Conservation (phyloP, 2,329 filamentous ascomycete species). For the Aureobasidium mangrovei region DNA sequence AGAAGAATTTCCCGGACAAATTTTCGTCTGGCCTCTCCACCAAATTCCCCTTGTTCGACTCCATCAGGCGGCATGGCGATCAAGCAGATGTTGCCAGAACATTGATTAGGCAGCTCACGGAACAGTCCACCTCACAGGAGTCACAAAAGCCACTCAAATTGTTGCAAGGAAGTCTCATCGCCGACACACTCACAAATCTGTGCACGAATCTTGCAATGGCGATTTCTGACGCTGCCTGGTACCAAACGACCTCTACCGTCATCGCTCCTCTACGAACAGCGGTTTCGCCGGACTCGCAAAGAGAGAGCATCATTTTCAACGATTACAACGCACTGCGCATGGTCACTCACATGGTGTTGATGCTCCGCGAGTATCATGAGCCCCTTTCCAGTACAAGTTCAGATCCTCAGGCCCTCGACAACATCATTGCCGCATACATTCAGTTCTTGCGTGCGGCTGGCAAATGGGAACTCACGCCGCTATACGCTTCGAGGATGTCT, state of each 20-base stretch:
- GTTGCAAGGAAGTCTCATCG: slow-evolving; percentile 66
- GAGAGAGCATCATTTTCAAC: slow-evolving; percentile 27
- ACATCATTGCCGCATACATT: slow-evolving; percentile 73
- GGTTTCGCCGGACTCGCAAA: slow-evolving; percentile 8
- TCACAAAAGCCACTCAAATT: slow-evolving; percentile 60
- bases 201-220: slow-evolving; percentile 36
- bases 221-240: slow-evolving; percentile 30
- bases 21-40: slow-evolving; percentile 47
- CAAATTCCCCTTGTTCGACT: slow-evolving; percentile 56
- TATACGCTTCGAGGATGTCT: slow-evolving; percentile 76
- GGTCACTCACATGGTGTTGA: slow-evolving; percentile 49
- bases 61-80: slow-evolving; percentile 53
- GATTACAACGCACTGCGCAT: slow-evolving; percentile 38
- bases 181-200: slow-evolving; percentile 44
- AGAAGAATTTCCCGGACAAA: slow-evolving; percentile 46
- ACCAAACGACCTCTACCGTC: slow-evolving; percentile 15
- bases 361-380: slow-evolving; percentile 47
- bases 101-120: slow-evolving; percentile 52
- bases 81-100: slow-evolving; percentile 21
- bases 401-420: slow-evolving; percentile 38
- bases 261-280: slow-evolving; percentile 15
- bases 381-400: slow-evolving; percentile 2
- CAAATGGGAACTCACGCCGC: slow-evolving; percentile 69
- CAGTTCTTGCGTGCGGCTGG: slow-evolving; percentile 64
- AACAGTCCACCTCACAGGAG: slow-evolving; percentile 49